These are phyloP conservation scores for Gaeumannomyces sp. DNA, from an alignment of 2,329 filamentous ascomycete genomes.

Conservation along the genomic window DNA sequence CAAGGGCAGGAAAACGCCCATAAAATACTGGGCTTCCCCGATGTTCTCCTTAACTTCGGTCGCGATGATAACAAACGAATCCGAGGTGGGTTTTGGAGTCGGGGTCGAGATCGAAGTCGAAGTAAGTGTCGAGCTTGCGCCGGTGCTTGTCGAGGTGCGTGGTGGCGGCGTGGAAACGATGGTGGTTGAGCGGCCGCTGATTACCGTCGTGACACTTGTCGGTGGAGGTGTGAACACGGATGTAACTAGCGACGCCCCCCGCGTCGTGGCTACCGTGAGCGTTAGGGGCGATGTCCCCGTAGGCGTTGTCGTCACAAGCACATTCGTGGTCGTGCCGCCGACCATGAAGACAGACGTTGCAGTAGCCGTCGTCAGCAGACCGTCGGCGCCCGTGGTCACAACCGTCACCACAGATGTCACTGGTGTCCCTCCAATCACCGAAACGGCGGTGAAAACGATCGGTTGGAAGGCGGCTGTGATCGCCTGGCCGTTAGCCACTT, in stretches of 20 bases:
- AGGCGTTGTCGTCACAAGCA: conserved; percentile 22
- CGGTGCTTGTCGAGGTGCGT: conserved; percentile 20
- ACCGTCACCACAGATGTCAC: conserved; percentile 15
- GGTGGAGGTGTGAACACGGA: conserved; percentile 19
- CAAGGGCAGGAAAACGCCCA: conserved; percentile 36
- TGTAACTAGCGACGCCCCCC: conserved; percentile 17
- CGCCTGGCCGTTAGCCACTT: conserved; percentile 10
- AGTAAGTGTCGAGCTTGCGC: conserved; percentile 17
- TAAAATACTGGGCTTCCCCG: conserved; percentile 27
- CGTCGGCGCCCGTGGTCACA: conserved; percentile 19
- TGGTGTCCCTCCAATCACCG: conserved; percentile 14
- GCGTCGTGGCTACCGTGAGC: conserved; percentile 20
- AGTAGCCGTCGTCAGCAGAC: conserved; percentile 19
- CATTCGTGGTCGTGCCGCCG: conserved; percentile 21
- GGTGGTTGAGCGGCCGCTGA: conserved; percentile 23
- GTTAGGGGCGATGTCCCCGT: conserved; percentile 19
- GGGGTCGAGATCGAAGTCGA: conserved; percentile 19
- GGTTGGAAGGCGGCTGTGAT: conserved; percentile 14
- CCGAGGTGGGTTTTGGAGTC: conserved; percentile 7
- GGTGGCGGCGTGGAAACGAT: conserved; percentile 23
- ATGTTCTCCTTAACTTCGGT: conserved; percentile 20
- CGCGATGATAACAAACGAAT: conserved; percentile 15
- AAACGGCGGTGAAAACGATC: conserved; percentile 15
- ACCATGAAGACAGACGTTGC: conserved; percentile 21
- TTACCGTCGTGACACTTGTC: conserved; percentile 19